Percentiles rank a stretch among this genome's conserved stretches.
phyloP scores from a whole-genome alignment of 805 yeast species.

The Wickerhamiella siamensis region DNA sequence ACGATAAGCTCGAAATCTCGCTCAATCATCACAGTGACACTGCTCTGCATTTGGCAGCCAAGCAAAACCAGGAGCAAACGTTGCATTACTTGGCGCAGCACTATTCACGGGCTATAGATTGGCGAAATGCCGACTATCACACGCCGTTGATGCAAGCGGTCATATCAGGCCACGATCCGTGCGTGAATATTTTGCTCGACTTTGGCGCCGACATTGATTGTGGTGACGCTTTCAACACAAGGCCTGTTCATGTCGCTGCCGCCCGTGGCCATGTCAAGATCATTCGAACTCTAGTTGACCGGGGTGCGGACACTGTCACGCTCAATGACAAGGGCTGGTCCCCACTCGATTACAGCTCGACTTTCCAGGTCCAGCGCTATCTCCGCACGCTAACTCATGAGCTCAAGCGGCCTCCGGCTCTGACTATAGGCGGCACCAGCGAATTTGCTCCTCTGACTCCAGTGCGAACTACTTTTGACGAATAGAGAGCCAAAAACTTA shows the following conservation, averaged over 20 bases:
- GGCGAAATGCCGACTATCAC: conserved; percentile 35
- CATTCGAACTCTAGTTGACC: conserved; percentile 36
- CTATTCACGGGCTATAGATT: conserved; percentile 42
- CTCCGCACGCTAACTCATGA: conserved; percentile 22
- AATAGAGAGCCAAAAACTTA: not conserved
- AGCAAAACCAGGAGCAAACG: conserved; percentile 53
- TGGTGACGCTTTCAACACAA: conserved; percentile 60
- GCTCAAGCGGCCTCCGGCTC: not conserved
- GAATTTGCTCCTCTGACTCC: not conserved
- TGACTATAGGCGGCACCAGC: not conserved
- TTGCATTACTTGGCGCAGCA: conserved; percentile 59
- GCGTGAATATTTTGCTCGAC: conserved; percentile 49
- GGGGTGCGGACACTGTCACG: conserved; percentile 35
- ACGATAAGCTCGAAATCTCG: conserved; percentile 37
- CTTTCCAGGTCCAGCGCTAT: conserved; percentile 35
- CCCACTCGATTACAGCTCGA: conserved; percentile 46
- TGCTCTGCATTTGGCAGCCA: conserved; percentile 56
- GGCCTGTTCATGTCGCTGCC: conserved; percentile 74
- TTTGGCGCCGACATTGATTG: conserved; percentile 65
- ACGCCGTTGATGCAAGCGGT: conserved; percentile 53
- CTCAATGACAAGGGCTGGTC: conserved; percentile 49
- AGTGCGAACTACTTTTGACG: not conserved
- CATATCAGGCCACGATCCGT: conserved; percentile 42
- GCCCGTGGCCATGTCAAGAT: conserved; percentile 51
- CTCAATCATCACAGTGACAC: conserved; percentile 43